A percentile compares a stretch with the other conserved stretches of the same genome.
These are phyloP conservation scores for Nakataea oryzae DNA, from an alignment of 2,329 filamentous ascomycete species.

Conservation along the genomic window DNA sequence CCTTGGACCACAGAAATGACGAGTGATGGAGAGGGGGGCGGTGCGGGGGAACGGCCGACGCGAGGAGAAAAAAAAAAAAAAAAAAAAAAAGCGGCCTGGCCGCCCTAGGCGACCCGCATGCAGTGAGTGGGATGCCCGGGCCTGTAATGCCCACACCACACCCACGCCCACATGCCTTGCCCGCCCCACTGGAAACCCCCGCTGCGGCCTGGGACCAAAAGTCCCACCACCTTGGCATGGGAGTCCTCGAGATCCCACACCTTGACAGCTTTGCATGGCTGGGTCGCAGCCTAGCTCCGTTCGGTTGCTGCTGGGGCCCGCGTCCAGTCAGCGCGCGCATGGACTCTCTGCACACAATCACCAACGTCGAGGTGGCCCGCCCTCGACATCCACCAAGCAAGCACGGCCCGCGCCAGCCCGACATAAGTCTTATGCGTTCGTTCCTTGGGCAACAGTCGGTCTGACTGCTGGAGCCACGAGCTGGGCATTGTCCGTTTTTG, in stretches of 20 bases:
- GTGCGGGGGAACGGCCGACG: too few relatives aligned
- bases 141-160: too few relatives aligned
- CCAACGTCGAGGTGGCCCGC: neutral
- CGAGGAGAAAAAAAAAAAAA: neutral
- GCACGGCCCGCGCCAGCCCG: too few relatives aligned
- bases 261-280: too few relatives aligned
- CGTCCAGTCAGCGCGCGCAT: neutral
- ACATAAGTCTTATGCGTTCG: neutral
- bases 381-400: too few relatives aligned
- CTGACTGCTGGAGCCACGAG: too few relatives aligned
- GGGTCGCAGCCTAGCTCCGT: neutral
- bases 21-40: neutral
- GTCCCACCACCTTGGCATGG: neutral
- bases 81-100: neutral
- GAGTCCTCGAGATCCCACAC: too few relatives aligned
- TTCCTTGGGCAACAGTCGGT: too few relatives aligned
- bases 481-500: too few relatives aligned
- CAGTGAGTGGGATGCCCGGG: neutral
- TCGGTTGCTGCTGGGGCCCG: neutral
- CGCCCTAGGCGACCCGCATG: too few relatives aligned
- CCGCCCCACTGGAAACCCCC: neutral
- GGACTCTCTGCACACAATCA: neutral
- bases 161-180: too few relatives aligned
- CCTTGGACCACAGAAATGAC: neutral
- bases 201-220: neutral